Percentiles rank a stretch among this genome's conserved stretches.
Conservation (phyloP, 2,329 filamentous ascomycete genomes). For the Xylariaceae sp. region DNA sequence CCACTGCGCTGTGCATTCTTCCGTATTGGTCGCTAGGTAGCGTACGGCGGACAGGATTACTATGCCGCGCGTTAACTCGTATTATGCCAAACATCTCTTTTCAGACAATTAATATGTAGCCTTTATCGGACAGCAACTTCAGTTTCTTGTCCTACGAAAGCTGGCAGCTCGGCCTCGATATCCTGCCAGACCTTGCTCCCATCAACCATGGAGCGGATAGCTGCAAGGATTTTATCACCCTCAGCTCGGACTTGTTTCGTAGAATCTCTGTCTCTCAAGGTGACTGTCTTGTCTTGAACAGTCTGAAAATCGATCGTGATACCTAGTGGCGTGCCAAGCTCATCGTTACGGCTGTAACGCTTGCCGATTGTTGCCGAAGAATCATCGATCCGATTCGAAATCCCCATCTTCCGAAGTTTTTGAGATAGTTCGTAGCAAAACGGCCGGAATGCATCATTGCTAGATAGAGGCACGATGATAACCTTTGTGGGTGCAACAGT, state of each 20-base stretch:
- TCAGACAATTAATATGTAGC: background rate
- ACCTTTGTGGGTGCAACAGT: conserved; percentile 93
- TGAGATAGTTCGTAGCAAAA: conserved; percentile 74
- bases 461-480: conserved; percentile 86
- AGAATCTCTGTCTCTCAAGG: conserved; percentile 87
- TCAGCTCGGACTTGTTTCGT: conserved; percentile 89
- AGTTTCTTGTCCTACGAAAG: conserved; percentile 79
- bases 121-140: conserved; percentile 43
- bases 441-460: conserved; percentile 81
- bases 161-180: conserved; percentile 77
- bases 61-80: background rate
- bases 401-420: conserved; percentile 75
- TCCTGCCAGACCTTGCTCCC: conserved; percentile 68
- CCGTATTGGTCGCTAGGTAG: background rate
- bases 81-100: background rate
- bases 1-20: too few species aligned
- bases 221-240: conserved; percentile 79
- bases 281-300: conserved; percentile 84
- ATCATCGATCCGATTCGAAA: conserved; percentile 88
- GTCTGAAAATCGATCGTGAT: conserved; percentile 97
- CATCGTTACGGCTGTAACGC: conserved; percentile 93
- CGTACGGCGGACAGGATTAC: background rate
- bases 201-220: conserved; percentile 61
- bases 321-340: conserved; percentile 91
- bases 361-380: conserved; percentile 93